Conservation (phyloP, 306 rosid genomes). For the Cotoneaster glaucophyllus region DNA sequence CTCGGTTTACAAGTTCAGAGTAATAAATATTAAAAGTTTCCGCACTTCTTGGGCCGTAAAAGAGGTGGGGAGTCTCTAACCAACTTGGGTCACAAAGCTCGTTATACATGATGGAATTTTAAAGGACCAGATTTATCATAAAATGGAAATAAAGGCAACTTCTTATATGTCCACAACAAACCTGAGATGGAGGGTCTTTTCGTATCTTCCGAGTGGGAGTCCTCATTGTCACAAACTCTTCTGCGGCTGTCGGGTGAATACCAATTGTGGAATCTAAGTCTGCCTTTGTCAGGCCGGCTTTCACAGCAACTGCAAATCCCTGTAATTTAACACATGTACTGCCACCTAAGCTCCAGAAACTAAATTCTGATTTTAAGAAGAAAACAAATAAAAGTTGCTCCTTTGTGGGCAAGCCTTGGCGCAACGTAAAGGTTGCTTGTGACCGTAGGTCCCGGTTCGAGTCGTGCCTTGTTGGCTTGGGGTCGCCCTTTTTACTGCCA, state of each 20-base stretch:
- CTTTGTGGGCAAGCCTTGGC: too few species aligned
- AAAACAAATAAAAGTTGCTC: background rate
- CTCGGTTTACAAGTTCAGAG: background rate
- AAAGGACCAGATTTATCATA: background rate
- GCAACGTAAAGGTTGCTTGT: too few species aligned
- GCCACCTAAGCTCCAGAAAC: constrained; percentile 7
- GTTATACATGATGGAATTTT: background rate
- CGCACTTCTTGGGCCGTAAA: background rate
- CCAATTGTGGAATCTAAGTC: constrained; percentile 92
- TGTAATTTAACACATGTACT: constrained; percentile 26
- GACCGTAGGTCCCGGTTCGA: too few species aligned
- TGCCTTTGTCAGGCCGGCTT: constrained; percentile 89
- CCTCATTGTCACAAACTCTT: constrained; percentile 94
- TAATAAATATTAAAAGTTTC: background rate
- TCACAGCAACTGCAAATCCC: constrained; percentile 95
- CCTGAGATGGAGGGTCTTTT: constrained; percentile 50
- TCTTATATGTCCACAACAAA: constrained; percentile 17
- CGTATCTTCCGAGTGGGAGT: constrained; percentile 73
- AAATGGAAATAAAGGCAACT: background rate
- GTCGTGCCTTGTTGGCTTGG: too few species aligned
- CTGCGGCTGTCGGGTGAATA: constrained; percentile 91
- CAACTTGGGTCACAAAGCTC: background rate
- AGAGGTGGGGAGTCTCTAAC: background rate
- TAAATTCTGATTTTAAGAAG: background rate
- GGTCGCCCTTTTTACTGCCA: background rate